Base-by-base conservation (phyloP, 257 asterid species). In the Linderniella brevidens region DNA sequence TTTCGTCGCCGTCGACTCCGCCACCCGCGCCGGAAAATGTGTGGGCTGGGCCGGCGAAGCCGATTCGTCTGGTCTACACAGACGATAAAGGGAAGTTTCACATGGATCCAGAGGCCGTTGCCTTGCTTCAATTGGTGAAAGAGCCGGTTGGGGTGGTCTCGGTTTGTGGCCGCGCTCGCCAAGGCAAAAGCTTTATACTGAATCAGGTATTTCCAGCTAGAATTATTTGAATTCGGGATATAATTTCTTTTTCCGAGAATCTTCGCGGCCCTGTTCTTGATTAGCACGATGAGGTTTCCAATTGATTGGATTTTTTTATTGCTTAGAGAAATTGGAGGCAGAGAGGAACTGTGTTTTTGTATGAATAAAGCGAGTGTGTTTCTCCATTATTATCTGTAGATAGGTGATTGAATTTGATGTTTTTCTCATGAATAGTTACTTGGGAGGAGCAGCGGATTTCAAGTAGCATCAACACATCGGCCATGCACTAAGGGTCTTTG, bases 401-500 rank as follows among this genome's bases (percentile, higher is more conserved):
- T 25, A 2, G 32, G 32, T 25, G 32, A 25, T 25, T 25, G 32
- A 25, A 25, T n/a, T n/a, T n/a, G n/a, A n/a, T n/a, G n/a, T 25
- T 25, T 2, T 25, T 25, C 32, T 58, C 60, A 41, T n/a, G n/a
- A n/a, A n/a, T 61, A 90, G 99, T 96, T 90, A 66, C 99, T 90
- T 68, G 99, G 99, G 52, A 86, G 92, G 75, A 82, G 96, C 66
- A 85, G 94, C 57, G 99, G 99, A 49, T 90, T 90, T 70, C 93
- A 90, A 67, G 99, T 90, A 63, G 96, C 96, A 9, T 58, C 99
- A 41, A 90, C 96, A 39, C 99, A 90, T 65, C 83, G 86, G 50
- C 96, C 99, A 52, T 90, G 99, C 67, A 90, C 99, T 4, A 90
- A 90, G 68, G 99, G 99, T 45, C 93, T 90, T 72, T 90, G 99